Evolutionary conservation across 495 filamentous ascomycete genomes (phyloP), one percentile per base, ranked within the genome.

Genomic region (Penicillium tannophilum): DNA sequence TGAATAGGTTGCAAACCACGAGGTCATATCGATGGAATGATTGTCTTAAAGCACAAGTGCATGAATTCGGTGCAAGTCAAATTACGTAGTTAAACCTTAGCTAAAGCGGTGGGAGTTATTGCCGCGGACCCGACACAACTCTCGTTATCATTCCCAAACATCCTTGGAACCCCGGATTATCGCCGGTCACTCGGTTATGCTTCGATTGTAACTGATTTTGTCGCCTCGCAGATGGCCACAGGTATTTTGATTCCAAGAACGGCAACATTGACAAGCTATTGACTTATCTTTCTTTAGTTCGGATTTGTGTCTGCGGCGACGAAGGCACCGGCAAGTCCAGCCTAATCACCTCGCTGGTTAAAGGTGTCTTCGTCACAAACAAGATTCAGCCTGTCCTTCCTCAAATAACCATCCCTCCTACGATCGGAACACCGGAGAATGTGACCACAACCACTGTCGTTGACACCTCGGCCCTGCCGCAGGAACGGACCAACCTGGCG

Each of bases 291-390:
- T 23, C 62, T 41, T 60, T 75, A 88, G 94, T 98, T 50, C 88
- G 94, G 55, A 93, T 98, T 68, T 96, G 92, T 67, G 89, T 98
- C 46, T 97, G 93, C 81, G 94, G 94, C 58, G 94, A 98, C 72
- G 93, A 97, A 74, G 89, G 77, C 30, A 80, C 78, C 44, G 84
- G 82, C 57, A 85, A 87, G 72, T 80, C 76, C 52, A 78, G 76
- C 59, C 67, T 83, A 35, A 79, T 82, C 56, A 80, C 81, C 54
- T 78, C 77, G 31, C 80, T 98, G 12, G 93, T 98, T 61, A 97
- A 97, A 70, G 93, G 96, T 71, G 87, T 90, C 62, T 98, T 97
- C 69, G 89, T 97, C 59, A 88, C 88, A 35, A 88, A 88, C 76
- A 96, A 93, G 79, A 96, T 98, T 62, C 92, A 97, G 73, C 86